Base-by-base conservation (phyloP, 306 rosid genomes). In the Geum urbanum region DNA sequence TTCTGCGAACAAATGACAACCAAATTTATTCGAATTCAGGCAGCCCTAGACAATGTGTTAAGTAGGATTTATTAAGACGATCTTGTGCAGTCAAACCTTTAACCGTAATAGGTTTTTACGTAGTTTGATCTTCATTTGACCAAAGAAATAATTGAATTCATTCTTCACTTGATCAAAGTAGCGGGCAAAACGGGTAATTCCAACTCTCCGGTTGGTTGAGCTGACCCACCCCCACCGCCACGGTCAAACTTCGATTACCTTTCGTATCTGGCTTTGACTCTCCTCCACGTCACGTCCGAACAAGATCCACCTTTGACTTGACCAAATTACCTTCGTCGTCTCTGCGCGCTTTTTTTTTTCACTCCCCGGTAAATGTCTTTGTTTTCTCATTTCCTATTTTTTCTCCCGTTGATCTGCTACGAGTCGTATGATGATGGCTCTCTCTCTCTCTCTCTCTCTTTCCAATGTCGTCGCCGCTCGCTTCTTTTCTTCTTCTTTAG, bases 391-490 rank as follows among this genome's bases (percentile, higher is more conserved):
- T 67, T 81, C 24, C 37, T 19, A 58, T 69, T 79, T 51, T 47
- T 78, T 57, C 60, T 56, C 39, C 43, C 9, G 49, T 64, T 79
- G 83, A 75, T 85, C 84, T 79, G 72, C 69, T 67, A 68, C 76
- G 66, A 61, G 82, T 78, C 84, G 81, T 80, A 85, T 87, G 5
- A 55, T 24, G 73, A 77, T 86, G 72, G 61, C 58, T 56, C 49
- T 77, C 78, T 15, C 78, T 35, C 19, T 55, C 52, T 69, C 56
- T 24, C 8, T 52, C 14, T 16, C 55, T 20, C n/a, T 46, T 24
- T 13, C 69, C 85, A 83, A 77, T 81, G 90, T 71, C 80, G 76
- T 65, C 54, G 37, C 49, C n/a, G n/a, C n/a, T n/a, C n/a, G n/a
- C 3, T 32, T 32, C 37, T 32, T 32, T 32, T 32, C 37, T 32